Evolutionary conservation across 805 yeast genomes (phyloP).

Genomic region (Candida argentea): DNA sequence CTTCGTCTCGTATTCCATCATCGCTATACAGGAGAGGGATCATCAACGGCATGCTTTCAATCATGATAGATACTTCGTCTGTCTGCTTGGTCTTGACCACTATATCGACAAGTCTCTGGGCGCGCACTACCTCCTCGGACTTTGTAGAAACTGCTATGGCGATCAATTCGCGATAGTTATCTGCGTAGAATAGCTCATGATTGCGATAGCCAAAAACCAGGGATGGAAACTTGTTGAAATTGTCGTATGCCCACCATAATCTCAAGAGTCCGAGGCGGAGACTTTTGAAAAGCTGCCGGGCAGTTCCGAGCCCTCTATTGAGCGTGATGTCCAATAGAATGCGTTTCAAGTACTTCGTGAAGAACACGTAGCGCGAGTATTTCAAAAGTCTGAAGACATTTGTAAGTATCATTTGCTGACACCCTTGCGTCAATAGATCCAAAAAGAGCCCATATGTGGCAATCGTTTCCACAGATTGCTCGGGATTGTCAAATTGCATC

Average conservation of each 20-base stretch:
- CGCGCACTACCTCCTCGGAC: neutral
- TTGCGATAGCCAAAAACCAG: constrained; percentile 26
- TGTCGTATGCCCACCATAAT: constrained; percentile 32
- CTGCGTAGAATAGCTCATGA: constrained; percentile 17
- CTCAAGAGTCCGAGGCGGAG: constrained; percentile 27
- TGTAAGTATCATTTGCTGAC: constrained; percentile 21
- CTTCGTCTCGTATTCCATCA: constrained; percentile 25
- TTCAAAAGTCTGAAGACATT: constrained; percentile 34
- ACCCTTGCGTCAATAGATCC: constrained; percentile 16
- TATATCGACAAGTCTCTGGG: constrained; percentile 3
- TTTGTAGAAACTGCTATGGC: constrained; percentile 24
- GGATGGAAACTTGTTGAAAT: constrained; percentile 30
- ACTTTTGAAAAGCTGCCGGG: constrained; percentile 16
- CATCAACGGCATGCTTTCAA: constrained; percentile 25
- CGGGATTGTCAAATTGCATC: constrained; percentile 22
- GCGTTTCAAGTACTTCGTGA: constrained; percentile 18
- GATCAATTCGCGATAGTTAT: constrained; percentile 26
- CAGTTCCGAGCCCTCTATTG: constrained; percentile 4
- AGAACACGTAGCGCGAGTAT: constrained; percentile 20
- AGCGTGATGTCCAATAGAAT: constrained; percentile 17
- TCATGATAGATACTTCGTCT: constrained; percentile 11
- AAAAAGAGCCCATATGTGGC: constrained; percentile 30
- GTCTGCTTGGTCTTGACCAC: constrained; percentile 9
- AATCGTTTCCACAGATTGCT: constrained; percentile 25
- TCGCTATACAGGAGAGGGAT: constrained; percentile 36